Evolutionary conservation across 2,329 filamentous ascomycete genomes (phyloP), one percentile per base, ranked within the genome.

Genomic region (Elsinoe batatas): DNA sequence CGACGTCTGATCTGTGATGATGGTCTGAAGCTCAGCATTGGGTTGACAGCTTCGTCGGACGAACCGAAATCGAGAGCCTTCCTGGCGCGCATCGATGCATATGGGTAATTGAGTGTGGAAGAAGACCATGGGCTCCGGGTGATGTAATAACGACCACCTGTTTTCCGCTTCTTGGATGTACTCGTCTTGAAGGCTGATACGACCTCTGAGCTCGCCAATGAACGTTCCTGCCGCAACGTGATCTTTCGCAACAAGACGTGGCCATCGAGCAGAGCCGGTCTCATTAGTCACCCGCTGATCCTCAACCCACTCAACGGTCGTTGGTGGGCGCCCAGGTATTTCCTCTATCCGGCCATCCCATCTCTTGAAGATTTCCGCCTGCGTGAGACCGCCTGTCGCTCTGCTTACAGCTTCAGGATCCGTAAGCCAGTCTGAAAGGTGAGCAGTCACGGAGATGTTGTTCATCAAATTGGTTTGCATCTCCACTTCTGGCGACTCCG

Each of bases 1-100:
- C 61, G 91, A 85, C 1, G 83, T 84, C 3, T 80, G 79, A 46
- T 83, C 84, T 1, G 88, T 88, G 47, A 96, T 80, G 61, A 90
- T 87, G 0, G 91, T 94, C 67, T 93, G 91, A 63, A 97, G 76
- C 32, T 81, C 79, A n/a, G 93, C 82, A 65, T 97, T 98, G 1
- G 93, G 88, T 59, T 81, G 83, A 73, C 93, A 98, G 64, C 93
- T 97, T 61, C 91, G 82, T 56, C 93, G 83, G n/a, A 94, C 83
- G 67, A 93, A 96, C 43, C 93, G 87, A 57, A 93, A 83, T 35
- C 83, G 75, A 3, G 88, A 95, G 18, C 91, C 93, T 72, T 95
- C 89, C 67, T 81, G 82, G 58, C 93, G 80, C 8, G 91, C 93
- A 69, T 96, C 93, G 64, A 98, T 93, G 71, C 91, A 95, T 11